phyloP scores from a whole-genome alignment of 352 stramenopile genomes.

The Pythium insidiosum region DNA sequence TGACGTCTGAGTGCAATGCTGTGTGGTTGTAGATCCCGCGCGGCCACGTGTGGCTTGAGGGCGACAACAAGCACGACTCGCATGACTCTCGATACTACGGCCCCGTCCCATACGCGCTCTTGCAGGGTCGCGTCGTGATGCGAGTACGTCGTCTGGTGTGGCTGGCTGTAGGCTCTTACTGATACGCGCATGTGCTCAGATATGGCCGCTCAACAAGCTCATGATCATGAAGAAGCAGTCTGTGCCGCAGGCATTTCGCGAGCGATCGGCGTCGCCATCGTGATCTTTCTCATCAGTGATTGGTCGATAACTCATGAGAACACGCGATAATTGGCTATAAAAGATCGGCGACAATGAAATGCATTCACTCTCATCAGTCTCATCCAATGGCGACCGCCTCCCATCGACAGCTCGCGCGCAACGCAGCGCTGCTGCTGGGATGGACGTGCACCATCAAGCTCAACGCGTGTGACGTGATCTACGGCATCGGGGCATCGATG shows the following conservation, averaged over 20 bases:
- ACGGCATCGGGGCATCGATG: slow-evolving; percentile 84
- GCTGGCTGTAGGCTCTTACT: neutral
- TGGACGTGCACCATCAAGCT: slow-evolving; percentile 59
- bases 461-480: slow-evolving; percentile 70
- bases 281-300: neutral
- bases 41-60: slow-evolving; percentile 95
- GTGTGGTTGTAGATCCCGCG: slow-evolving; percentile 63
- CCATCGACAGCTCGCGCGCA: slow-evolving; percentile 22
- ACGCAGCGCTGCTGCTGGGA: slow-evolving; percentile 45
- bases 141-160: slow-evolving; percentile 70
- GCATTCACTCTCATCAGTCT: neutral
- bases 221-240: slow-evolving; percentile 53
- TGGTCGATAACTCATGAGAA: neutral
- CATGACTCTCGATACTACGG: slow-evolving; percentile 95
- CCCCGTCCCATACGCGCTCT: slow-evolving; percentile 86
- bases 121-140: slow-evolving; percentile 86
- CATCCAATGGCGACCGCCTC: neutral
- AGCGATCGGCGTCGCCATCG: slow-evolving; percentile 18
- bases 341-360: neutral
- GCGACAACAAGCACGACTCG: slow-evolving; percentile 95
- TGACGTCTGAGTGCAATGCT: neutral
- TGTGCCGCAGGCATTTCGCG: slow-evolving; percentile 39
- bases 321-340: neutral
- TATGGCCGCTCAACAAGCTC: slow-evolving; percentile 72
- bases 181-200: slow-evolving; percentile 35